Evolutionary conservation across 2,329 filamentous ascomycete genomes (phyloP), one percentile per base, ranked within the genome.

Genomic region (Myriosclerotinia scirpicola): DNA sequence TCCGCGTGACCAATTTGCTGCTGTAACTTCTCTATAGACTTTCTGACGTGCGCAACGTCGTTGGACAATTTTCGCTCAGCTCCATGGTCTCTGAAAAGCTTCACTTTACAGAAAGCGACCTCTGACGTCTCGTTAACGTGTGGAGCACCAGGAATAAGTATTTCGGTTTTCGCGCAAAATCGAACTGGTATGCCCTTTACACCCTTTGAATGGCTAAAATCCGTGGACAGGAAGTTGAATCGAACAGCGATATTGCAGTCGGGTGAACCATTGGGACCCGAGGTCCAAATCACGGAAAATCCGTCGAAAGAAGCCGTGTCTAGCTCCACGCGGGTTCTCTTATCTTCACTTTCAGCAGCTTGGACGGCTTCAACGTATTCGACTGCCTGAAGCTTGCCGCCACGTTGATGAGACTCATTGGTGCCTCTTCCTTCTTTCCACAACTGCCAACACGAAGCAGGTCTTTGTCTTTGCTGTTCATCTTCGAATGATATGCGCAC

Each of bases 171-270:
- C 17, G 93, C 88, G 77, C 94, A 98, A 0, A 98, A 84, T 65
- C 95, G 84, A 5, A 99, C 93, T 0, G 95, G 94, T 71, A 98
- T 97, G 46, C 95, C 95, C 79, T 98, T 99, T 59, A 99, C 95
- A 55, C 95, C 95, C 76, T 99, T 99, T 12, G 95, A 98, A 76
- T 98, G 95, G 77, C 94, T 98, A 77, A 98, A 99, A 76, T 99
- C 95, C 11, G 95, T 99, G 0, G 95, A 99, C 0, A 99, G 83
- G 76, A 99, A 99, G 80, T 99, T 99, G 83, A 98, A 99, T 55
- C 95, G 91, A 15, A 98, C 92, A 11, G 93, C 90, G 66, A 99
- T 87, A 59, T 88, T 91, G 77, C 93, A 95, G 73, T 97, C 93
- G 4, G 90, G 81, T 0, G 81, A 79, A 0, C 88, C 87, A 59